Evolutionary conservation across 2,329 filamentous ascomycete genomes (phyloP), one percentile per base, ranked within the genome.

Genomic region (Hypoxylon sp.): DNA sequence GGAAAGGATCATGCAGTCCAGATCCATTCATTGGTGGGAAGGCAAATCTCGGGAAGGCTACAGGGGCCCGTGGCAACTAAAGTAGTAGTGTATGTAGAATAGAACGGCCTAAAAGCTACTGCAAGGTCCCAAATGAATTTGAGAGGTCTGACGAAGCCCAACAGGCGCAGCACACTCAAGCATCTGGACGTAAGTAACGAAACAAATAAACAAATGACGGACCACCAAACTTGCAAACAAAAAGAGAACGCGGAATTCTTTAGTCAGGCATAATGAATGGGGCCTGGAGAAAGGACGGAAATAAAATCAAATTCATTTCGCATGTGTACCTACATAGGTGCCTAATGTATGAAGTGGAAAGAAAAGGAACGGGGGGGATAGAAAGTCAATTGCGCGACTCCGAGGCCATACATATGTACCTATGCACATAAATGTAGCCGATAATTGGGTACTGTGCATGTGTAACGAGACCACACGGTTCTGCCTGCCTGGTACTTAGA

Each of bases 101-200:
- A 18, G 36, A 20, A 55, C 40, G 53, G 55, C 42, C 46, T 59
- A 36, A 36, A 59, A 40, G 26, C 56, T 67, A 62, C 67, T 67
- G 67, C 67, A 67, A 67, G 67, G 67, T 49, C 44, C 48, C 61
- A 62, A 48, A n/a, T 22, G 50, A 60, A 57, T 51, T 46, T 40
- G 46, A 65, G 44, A 62, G 45, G 63, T 42, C 32, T 22, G 12
- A 53, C 30, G 46, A 49, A 59, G 50, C 20, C 42, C 45, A 57
- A 57, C 42, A 11, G 45, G 30, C 33, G 33, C 33, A 36, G 33
- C 33, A 16, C n/a, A 33, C 4, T 28, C 11, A 55, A 20, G 28
- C 42, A 33, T 7, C n/a, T 22, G 22, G 6, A 48, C 24, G 9
- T 38, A 16, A 6, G 16, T 40, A 52, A 18, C 22, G 24, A 36